phyloP scores from a whole-genome alignment of 768 basidiomycete species.

The Boletus reticuloceps region DNA sequence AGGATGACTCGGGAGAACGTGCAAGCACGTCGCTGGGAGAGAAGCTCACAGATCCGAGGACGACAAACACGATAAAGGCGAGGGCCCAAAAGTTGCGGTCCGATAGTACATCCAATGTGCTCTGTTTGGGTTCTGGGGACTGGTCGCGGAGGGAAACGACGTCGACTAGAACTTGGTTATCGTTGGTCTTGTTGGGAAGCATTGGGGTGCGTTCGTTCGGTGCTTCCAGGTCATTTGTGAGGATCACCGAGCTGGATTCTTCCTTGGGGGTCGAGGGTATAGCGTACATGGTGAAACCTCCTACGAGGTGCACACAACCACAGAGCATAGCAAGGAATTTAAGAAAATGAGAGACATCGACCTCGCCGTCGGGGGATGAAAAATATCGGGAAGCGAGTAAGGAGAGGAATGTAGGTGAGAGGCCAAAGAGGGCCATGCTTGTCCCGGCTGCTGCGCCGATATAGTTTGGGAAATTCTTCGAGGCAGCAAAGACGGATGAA shows the following conservation, averaged over 20 bases:
- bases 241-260: not conserved
- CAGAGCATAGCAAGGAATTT: conserved; percentile 55
- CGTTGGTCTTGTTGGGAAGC: conserved; percentile 25
- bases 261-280: conserved; percentile 11
- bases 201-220: conserved; percentile 31
- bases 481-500: conserved; percentile 72
- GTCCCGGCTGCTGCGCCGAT: conserved; percentile 64
- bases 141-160: conserved; percentile 27
- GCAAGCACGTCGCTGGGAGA: too few relatives aligned
- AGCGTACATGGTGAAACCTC: conserved; percentile 44
- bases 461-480: conserved; percentile 63
- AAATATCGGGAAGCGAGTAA: conserved; percentile 62
- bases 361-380: conserved; percentile 42
- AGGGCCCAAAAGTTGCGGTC: conserved; percentile 68
- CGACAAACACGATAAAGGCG: conserved; percentile 44
- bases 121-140: conserved; percentile 12
- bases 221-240: conserved; percentile 15
- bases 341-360: conserved; percentile 50
- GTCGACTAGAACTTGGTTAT: conserved; percentile 15
- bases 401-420: conserved; percentile 76
- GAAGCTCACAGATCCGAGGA: conserved; percentile 66
- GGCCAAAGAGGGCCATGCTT: conserved; percentile 73
- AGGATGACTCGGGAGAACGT: not conserved
- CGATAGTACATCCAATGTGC: conserved; percentile 44
- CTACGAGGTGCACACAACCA: conserved; percentile 51